These are phyloP conservation scores for Annulohypoxylon stygium DNA, from an alignment of 495 filamentous ascomycete species.

Conservation along the genomic window DNA sequence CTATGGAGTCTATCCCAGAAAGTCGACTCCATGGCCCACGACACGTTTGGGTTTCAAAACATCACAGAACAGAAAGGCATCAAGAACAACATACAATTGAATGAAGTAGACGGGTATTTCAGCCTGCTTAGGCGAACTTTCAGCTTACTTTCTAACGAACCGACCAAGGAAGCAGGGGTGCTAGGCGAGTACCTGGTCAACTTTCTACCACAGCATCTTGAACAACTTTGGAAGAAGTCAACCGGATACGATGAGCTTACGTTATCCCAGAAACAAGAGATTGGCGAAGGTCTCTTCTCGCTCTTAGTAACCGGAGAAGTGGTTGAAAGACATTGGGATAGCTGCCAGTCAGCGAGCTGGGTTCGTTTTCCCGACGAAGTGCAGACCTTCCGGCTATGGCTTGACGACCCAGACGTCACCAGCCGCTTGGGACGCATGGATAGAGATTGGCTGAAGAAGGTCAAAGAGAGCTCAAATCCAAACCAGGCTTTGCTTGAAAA, in stretches of 20 bases:
- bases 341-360: slow-evolving; percentile 1
- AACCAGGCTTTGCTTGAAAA: slow-evolving; percentile 14
- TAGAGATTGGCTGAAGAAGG: slow-evolving; percentile 7
- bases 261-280: slow-evolving; percentile 44
- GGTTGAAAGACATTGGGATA: slow-evolving; percentile 46
- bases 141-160: slow-evolving; percentile 27
- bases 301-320: slow-evolving; percentile 41
- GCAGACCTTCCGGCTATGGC: slow-evolving; percentile 17
- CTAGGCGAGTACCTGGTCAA: slow-evolving; percentile 13
- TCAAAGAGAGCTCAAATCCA: slow-evolving; percentile 3
- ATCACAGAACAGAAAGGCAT: slow-evolving; percentile 15
- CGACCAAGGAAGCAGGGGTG: neutral
- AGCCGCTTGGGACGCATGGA: slow-evolving; percentile 8
- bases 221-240: slow-evolving; percentile 25
- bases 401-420: slow-evolving; percentile 13
- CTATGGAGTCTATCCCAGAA: slow-evolving; percentile 39
- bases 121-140: slow-evolving; percentile 45
- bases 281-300: slow-evolving; percentile 42
- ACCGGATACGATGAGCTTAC: slow-evolving; percentile 40
- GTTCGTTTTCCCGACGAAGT: neutral
- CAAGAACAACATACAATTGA: slow-evolving; percentile 40
- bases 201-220: slow-evolving; percentile 35
- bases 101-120: slow-evolving; percentile 42
- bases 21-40: slow-evolving; percentile 25
- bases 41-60: slow-evolving; percentile 23